phyloP scores from a whole-genome alignment of 2,329 filamentous ascomycete species.

The Aspergillus sp. region DNA sequence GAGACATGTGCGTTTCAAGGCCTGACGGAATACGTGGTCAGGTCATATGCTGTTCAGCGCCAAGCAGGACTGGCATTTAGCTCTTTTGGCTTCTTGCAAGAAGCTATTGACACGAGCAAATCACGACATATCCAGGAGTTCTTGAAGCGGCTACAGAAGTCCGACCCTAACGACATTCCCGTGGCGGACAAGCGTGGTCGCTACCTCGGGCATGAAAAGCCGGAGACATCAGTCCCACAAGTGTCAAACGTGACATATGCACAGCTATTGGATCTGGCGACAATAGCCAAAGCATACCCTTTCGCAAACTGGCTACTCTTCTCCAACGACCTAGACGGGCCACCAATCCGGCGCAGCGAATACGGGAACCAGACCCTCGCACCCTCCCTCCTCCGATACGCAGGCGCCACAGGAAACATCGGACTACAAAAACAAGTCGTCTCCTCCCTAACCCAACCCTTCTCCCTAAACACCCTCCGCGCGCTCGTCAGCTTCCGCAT shows the following conservation, averaged over 20 bases:
- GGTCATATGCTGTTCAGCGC: constrained; percentile 16
- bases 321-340: constrained; percentile 47
- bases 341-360: constrained; percentile 40
- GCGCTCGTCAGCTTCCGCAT: constrained; percentile 30
- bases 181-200: constrained; percentile 14
- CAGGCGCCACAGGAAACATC: constrained; percentile 42
- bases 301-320: constrained; percentile 50
- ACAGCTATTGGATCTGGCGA: constrained; percentile 46
- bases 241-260: constrained; percentile 45
- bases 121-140: constrained; percentile 27
- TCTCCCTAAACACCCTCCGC: constrained; percentile 30
- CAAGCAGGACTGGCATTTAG: constrained; percentile 23
- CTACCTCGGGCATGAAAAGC: not conserved
- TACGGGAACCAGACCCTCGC: constrained; percentile 45
- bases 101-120: constrained; percentile 30
- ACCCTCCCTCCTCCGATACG: constrained; percentile 50
- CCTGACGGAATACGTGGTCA: constrained; percentile 27
- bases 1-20: constrained; percentile 27
- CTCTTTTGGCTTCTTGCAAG: constrained; percentile 26
- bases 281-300: constrained; percentile 39
- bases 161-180: constrained; percentile 7
- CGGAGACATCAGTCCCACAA: constrained; percentile 26
- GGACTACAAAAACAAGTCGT: constrained; percentile 25
- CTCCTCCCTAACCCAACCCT: constrained; percentile 23
- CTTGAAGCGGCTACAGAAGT: constrained; percentile 16